phyloP scores from a whole-genome alignment of 176 grass and related monocot genomes.

The Bonia amplexicaulis region DNA sequence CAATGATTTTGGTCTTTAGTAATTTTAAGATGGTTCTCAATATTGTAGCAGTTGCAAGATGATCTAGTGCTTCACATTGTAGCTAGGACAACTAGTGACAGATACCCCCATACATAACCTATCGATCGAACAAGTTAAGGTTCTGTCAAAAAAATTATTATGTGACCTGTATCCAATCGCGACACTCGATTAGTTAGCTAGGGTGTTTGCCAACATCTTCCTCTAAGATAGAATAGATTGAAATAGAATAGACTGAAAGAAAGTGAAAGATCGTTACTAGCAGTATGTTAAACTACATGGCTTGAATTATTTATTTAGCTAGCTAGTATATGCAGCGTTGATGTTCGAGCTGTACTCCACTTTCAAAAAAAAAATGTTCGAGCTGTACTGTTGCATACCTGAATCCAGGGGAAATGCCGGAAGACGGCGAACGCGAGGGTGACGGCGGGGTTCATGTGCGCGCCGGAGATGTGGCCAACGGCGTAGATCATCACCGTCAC shows the following conservation, averaged over 20 bases:
- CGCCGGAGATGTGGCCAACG: conserved; percentile 95
- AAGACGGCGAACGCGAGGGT: conserved; percentile 82
- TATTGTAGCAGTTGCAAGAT: background rate
- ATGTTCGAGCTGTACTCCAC: background rate
- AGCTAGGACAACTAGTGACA: background rate
- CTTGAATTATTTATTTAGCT: background rate
- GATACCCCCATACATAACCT: background rate
- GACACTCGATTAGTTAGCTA: background rate
- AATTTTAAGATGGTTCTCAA: background rate
- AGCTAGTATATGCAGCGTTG: background rate
- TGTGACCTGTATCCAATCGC: background rate
- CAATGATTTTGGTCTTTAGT: background rate
- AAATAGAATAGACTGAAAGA: background rate
- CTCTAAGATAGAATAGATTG: background rate
- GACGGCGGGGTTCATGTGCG: conserved; percentile 99
- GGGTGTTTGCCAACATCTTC: background rate
- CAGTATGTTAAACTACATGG: background rate
- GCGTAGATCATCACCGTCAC: conserved; percentile 97
- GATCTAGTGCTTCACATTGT: background rate
- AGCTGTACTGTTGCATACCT: conserved; percentile 28
- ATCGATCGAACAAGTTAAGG: background rate
- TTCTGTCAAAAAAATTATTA: background rate
- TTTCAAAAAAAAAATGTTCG: background rate
- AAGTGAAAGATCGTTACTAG: background rate
- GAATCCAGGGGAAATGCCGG: conserved; percentile 91